A percentile compares a stretch with the other conserved stretches of the same genome.
phyloP scores from a whole-genome alignment of 2,329 filamentous ascomycete species.

The Aspergillus hiratsukae region DNA sequence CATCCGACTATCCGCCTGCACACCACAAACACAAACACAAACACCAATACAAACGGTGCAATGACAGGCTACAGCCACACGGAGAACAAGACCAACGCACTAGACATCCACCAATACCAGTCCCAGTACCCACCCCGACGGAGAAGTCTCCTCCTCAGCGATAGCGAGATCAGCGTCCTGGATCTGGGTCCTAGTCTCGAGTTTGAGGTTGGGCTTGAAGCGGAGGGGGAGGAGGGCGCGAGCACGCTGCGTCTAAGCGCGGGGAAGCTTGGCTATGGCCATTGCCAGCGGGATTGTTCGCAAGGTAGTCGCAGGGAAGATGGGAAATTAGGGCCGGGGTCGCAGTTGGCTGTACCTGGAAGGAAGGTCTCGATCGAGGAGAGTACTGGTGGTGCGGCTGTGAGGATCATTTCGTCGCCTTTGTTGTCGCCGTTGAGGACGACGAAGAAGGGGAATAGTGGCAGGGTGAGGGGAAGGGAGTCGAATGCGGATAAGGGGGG shows the following conservation, averaged over 20 bases:
- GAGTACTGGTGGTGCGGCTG: neutral
- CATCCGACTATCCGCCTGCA: neutral
- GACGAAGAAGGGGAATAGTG: neutral
- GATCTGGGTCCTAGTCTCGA: slow-evolving; percentile 20
- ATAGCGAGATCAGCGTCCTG: slow-evolving; percentile 24
- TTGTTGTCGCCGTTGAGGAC: slow-evolving; percentile 1
- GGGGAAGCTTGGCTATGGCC: neutral
- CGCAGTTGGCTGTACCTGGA: neutral
- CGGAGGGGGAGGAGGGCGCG: neutral
- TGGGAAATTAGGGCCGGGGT: neutral
- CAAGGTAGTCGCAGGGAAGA: neutral
- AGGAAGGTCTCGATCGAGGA: neutral
- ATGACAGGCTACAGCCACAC: neutral
- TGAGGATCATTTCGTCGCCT: slow-evolving; percentile 4
- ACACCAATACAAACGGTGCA: neutral
- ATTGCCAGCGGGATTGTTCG: neutral
- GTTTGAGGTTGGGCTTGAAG: neutral
- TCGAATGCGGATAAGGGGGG: neutral
- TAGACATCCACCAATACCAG: neutral
- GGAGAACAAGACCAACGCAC: neutral
- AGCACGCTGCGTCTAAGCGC: neutral
- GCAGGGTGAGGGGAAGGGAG: neutral
- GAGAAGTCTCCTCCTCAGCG: slow-evolving; percentile 9
- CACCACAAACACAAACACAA: neutral
- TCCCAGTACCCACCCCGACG: neutral